Conservation (phyloP, 2,329 filamentous ascomycete genomes). For the Neoarthrinium moseri region DNA sequence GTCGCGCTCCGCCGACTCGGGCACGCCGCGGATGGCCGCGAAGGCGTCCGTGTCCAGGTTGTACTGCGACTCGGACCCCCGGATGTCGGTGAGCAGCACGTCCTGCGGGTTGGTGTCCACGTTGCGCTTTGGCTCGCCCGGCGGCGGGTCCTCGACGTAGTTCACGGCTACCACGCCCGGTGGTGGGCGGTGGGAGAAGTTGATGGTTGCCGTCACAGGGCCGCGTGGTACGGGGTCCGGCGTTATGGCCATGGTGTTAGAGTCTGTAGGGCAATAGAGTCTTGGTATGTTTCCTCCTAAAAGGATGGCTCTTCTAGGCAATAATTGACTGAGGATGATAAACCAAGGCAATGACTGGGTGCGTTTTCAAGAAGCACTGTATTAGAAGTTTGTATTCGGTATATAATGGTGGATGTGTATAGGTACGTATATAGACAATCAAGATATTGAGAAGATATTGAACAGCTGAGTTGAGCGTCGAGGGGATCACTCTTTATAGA, state of each 20-base stretch:
- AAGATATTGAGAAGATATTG: too few species aligned
- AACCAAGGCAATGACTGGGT: too few species aligned
- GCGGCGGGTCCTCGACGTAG: constrained; percentile 63
- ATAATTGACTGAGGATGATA: too few species aligned
- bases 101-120: constrained; percentile 48
- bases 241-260: constrained; percentile 36
- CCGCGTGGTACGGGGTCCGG: constrained; percentile 50
- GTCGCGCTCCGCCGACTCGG: constrained; percentile 53
- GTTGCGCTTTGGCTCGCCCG: constrained; percentile 65
- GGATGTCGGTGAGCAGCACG: constrained; percentile 69
- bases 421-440: background rate
- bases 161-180: constrained; percentile 63
- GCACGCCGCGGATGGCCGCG: constrained; percentile 57
- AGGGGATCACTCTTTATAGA: background rate
- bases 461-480: too few species aligned
- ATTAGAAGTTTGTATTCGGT: too few species aligned
- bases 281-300: too few species aligned
- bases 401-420: too few species aligned
- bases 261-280: background rate
- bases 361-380: too few species aligned
- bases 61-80: constrained; percentile 66
- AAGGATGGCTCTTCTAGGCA: background rate
- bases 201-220: constrained; percentile 59
- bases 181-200: constrained; percentile 62
- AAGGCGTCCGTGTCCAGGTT: constrained; percentile 75